A percentile compares a stretch with the other conserved stretches of the same genome.
Conservation (phyloP, 2,329 filamentous ascomycete genomes). For the Sporothrix luriei region DNA sequence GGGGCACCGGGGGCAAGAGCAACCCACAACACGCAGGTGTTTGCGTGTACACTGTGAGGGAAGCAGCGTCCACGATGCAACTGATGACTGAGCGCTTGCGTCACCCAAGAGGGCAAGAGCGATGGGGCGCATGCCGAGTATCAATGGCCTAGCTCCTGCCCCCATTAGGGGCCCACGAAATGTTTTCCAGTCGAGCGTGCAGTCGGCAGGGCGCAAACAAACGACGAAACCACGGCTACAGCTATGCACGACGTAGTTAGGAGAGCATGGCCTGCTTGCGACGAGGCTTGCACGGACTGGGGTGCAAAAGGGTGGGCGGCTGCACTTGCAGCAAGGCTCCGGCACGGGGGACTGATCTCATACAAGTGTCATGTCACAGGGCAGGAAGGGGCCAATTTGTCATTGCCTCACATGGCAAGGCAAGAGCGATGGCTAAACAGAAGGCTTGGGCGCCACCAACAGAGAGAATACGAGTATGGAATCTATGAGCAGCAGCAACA, state of each 20-base stretch:
- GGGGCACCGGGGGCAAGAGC: constrained; percentile 12
- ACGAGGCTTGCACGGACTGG: constrained; percentile 21
- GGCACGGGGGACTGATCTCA: constrained; percentile 24
- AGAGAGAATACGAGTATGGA: no score
- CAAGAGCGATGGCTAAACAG: not conserved
- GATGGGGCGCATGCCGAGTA: constrained; percentile 6
- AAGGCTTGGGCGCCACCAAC: not conserved
- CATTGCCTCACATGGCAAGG: constrained; percentile 4
- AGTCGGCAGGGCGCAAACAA: not conserved
- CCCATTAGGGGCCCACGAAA: not conserved
- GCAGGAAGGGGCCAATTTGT: constrained; percentile 22
- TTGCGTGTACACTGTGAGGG: constrained; percentile 9
- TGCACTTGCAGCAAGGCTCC: constrained; percentile 15
- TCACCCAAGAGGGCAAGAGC: constrained; percentile 26
- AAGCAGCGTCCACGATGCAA: not conserved
- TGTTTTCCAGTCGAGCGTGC: not conserved
- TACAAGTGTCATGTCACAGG: constrained; percentile 12
- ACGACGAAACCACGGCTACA: not conserved
- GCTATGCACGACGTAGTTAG: not conserved
- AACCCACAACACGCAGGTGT: constrained; percentile 5
- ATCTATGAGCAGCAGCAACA: not conserved
- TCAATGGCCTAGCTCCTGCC: not conserved
- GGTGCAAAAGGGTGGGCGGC: not conserved
- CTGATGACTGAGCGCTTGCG: constrained; percentile 24
- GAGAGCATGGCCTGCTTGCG: constrained; percentile 18